Evolutionary conservation across 2,329 filamentous ascomycete species (phyloP).

Genomic region (Pleoardoris graminearum): DNA sequence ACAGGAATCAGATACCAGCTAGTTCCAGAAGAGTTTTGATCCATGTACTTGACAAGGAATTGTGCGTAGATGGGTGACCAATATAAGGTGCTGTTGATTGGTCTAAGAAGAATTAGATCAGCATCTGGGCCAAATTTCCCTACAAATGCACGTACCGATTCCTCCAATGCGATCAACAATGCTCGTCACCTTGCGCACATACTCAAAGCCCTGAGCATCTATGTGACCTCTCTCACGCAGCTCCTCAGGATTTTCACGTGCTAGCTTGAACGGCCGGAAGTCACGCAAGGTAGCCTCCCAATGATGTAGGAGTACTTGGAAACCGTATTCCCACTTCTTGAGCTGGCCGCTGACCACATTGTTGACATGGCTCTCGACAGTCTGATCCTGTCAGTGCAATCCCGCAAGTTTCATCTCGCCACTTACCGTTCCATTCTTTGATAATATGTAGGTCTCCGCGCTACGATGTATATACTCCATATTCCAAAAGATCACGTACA

Average conservation of each 20-base stretch:
- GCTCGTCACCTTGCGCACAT: slow-evolving; percentile 30
- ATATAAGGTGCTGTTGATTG: slow-evolving; percentile 35
- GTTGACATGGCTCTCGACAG: slow-evolving; percentile 37
- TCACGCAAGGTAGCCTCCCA: slow-evolving; percentile 39
- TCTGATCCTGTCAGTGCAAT: slow-evolving; percentile 25
- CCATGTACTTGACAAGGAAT: slow-evolving; percentile 37
- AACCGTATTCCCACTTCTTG: slow-evolving; percentile 41
- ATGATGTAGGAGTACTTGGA: slow-evolving; percentile 36
- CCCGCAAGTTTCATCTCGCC: background rate
- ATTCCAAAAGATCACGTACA: slow-evolving; percentile 43
- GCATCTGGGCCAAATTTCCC: background rate
- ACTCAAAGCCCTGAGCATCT: slow-evolving; percentile 36
- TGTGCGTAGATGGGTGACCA: slow-evolving; percentile 28
- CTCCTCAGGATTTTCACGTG: slow-evolving; percentile 41
- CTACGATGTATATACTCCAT: slow-evolving; percentile 42
- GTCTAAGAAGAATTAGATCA: slow-evolving; percentile 23
- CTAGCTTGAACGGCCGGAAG: slow-evolving; percentile 39
- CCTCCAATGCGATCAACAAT: slow-evolving; percentile 30
- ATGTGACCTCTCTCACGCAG: slow-evolving; percentile 34
- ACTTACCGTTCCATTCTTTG: slow-evolving; percentile 43
- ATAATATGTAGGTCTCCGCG: slow-evolving; percentile 39
- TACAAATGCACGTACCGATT: slow-evolving; percentile 24
- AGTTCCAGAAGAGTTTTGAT: slow-evolving; percentile 39
- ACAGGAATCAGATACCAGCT: slow-evolving; percentile 29
- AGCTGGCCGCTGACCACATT: slow-evolving; percentile 39